These are phyloP conservation scores for Phytophthora fragariae DNA, from an alignment of 352 stramenopile genomes.

Conservation along the genomic window DNA sequence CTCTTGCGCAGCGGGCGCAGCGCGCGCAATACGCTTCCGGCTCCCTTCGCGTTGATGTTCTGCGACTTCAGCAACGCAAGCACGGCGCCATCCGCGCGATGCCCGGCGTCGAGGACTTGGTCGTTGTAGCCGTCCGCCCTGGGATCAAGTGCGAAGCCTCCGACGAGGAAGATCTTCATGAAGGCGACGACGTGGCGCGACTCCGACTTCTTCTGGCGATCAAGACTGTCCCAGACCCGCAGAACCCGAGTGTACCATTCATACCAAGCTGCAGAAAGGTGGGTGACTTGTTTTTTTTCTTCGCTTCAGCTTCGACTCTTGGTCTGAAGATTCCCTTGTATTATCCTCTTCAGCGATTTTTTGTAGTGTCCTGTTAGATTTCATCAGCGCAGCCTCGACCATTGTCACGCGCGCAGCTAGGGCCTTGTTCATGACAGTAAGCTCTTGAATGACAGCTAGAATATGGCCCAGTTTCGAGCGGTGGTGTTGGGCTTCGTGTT, in stretches of 20 bases:
- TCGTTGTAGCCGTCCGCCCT: constrained; percentile 27
- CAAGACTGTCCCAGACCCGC: constrained; percentile 13
- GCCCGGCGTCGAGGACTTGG: constrained; percentile 2
- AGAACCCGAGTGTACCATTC: constrained; percentile 17
- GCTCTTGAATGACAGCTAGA: background rate
- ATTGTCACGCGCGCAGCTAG: constrained; percentile 3
- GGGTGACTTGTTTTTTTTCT: constrained; percentile 3
- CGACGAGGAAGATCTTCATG: constrained; percentile 30
- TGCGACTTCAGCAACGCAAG: constrained; percentile 5
- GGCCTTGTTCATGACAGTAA: background rate
- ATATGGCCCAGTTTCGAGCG: background rate
- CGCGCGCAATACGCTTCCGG: constrained; percentile 2
- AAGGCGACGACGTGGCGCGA: constrained; percentile 21
- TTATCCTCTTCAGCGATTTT: too few relatives aligned
- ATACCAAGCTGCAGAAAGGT: constrained; percentile 18
- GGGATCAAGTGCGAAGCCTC: constrained; percentile 11
- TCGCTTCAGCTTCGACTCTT: too few relatives aligned
- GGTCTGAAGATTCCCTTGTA: too few relatives aligned
- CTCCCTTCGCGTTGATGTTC: constrained; percentile 3
- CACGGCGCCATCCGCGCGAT: too few relatives aligned
- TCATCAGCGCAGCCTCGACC: background rate
- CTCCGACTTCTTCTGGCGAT: constrained; percentile 36
- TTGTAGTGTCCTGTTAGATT: too few relatives aligned
- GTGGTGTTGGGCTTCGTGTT: background rate
- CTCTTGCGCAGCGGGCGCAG: constrained; percentile 12